Base-by-base conservation (phyloP, 2,329 filamentous ascomycete species). In the Stemphylium beticola region DNA sequence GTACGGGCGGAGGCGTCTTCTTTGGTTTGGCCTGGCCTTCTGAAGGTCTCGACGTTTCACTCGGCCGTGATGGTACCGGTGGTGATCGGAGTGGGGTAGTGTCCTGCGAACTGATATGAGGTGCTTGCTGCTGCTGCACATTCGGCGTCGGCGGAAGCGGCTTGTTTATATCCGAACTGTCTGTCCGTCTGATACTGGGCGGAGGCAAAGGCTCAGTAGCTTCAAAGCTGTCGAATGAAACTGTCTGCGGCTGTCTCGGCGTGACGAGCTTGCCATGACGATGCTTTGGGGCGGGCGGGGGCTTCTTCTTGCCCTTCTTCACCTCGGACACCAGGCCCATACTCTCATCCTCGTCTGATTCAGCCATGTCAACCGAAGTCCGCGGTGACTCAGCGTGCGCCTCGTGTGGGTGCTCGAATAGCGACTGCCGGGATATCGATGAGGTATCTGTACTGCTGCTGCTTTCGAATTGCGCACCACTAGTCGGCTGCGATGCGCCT, bases 191-290 rank as follows among this genome's bases (percentile, higher is more conserved):
- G 42, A 50, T 62, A 52, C 63, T 43, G 60, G 62, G 68, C 9
- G 64, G 57, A 4, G 67, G 61, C 40, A 61, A 57, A 15, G 58
- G 59, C 31, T 58, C 68, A 40, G 43, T 68, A 15, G 69, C 52
- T 49, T 68, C 57, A 37, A 75, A 72, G 36, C 66, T 69, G 15
- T 69, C 66, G 33, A 74, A 75, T 2, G 73, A 64, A 7, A 74
- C 70, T 15, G 60, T 74, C 68, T 70, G 76, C 53, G 69, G 78
- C 62, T 54, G 80, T 76, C 77, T 55, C 62, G 65, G 73, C 61
- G 82, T 85, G 60, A 93, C 89, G 15, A 87, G 81, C 74, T 89
- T 93, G 4, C 91, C 91, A 76, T 93, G 90, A 49, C 90, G 85
- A 46, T 89, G 92, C 68, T 84, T 91, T 10, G 90, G 90, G 6